phyloP scores from a whole-genome alignment of 2,329 filamentous ascomycete species.

The Gyromitra esculenta region DNA sequence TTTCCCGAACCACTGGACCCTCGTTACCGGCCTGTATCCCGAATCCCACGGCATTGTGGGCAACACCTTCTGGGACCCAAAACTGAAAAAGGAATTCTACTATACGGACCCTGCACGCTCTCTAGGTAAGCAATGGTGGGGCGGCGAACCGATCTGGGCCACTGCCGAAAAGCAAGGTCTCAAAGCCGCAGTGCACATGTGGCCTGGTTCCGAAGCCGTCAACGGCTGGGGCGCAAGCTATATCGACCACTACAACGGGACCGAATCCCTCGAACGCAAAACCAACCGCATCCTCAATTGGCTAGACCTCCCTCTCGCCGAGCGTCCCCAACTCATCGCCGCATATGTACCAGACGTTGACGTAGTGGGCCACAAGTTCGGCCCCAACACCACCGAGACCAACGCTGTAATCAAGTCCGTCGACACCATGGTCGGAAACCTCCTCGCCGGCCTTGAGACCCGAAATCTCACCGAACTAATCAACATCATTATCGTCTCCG shows the following conservation, averaged over 20 bases:
- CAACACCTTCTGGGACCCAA: constrained; percentile 93
- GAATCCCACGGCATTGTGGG: constrained; percentile 93
- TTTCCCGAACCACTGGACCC: constrained; percentile 94
- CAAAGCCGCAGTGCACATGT: constrained; percentile 91
- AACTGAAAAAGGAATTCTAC: constrained; percentile 79
- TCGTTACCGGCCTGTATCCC: constrained; percentile 90
- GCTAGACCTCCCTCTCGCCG: constrained; percentile 74
- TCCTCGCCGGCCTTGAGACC: constrained; percentile 79
- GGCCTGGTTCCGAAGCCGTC: constrained; percentile 94
- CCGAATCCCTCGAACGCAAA: constrained; percentile 78
- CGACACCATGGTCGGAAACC: constrained; percentile 79
- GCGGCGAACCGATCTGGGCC: constrained; percentile 90
- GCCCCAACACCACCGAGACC: constrained; percentile 95
- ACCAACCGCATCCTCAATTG: constrained; percentile 81
- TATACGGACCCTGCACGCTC: constrained; percentile 81
- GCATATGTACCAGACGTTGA: constrained; percentile 96
- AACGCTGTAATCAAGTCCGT: constrained; percentile 78
- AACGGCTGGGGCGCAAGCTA: constrained; percentile 77
- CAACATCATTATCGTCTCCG: constrained; percentile 94
- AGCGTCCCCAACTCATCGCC: constrained; percentile 88
- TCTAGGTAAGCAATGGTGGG: constrained; percentile 92
- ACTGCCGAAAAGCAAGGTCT: constrained; percentile 86
- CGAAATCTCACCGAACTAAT: constrained; percentile 89
- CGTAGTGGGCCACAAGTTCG: constrained; percentile 83
- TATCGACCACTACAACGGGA: constrained; percentile 83